These are phyloP conservation scores for Aspergillus brasiliensis DNA, from an alignment of 2,329 filamentous ascomycete species.

Conservation along the genomic window DNA sequence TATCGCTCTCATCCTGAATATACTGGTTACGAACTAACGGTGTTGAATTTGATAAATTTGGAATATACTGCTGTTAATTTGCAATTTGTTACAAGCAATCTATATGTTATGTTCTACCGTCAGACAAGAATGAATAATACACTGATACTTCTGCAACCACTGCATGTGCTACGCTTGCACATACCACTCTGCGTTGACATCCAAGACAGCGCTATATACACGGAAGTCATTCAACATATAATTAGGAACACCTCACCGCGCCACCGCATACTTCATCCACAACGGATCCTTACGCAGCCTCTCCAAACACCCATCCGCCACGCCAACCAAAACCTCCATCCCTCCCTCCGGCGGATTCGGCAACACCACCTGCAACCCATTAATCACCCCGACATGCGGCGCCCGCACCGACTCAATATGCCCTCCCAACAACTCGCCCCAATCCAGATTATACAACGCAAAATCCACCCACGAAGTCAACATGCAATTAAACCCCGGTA, in stretches of 20 bases:
- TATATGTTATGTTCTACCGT: too few relatives aligned
- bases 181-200: background rate
- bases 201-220: background rate
- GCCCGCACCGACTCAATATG: constrained; percentile 34
- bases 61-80: too few relatives aligned
- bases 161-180: too few relatives aligned
- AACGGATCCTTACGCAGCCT: constrained; percentile 34
- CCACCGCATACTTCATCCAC: constrained; percentile 28
- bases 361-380: constrained; percentile 36
- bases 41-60: too few relatives aligned
- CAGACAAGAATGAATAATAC: too few relatives aligned
- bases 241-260: background rate
- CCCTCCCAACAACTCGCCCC: constrained; percentile 34
- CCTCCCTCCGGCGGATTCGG: constrained; percentile 36
- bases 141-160: too few relatives aligned
- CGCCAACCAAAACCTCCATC: constrained; percentile 38
- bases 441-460: constrained; percentile 36
- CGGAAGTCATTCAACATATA: background rate
- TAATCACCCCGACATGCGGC: constrained; percentile 37
- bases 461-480: constrained; percentile 40
- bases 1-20: too few relatives aligned
- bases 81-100: too few relatives aligned
- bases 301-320: constrained; percentile 33
- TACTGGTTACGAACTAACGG: too few relatives aligned
- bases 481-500: constrained; percentile 37